A percentile compares a stretch with the other conserved stretches of the same genome.
Conservation (phyloP, 805 yeast genomes). For the Candida ulmi region DNA sequence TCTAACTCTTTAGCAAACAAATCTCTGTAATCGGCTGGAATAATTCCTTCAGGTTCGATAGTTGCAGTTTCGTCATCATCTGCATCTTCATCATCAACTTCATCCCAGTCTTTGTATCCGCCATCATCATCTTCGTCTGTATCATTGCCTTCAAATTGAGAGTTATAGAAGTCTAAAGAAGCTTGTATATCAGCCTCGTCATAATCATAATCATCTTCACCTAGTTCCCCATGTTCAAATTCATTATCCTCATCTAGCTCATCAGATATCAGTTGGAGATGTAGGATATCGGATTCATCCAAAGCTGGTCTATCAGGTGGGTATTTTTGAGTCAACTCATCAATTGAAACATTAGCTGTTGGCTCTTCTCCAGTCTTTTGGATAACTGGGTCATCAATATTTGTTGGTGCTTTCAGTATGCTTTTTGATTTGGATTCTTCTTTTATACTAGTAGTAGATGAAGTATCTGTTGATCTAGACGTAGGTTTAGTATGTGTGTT, state of each 20-base stretch:
- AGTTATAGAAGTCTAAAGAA: slow-evolving; percentile 10
- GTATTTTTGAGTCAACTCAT: not conserved
- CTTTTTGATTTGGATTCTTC: not conserved
- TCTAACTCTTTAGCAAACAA: slow-evolving; percentile 18
- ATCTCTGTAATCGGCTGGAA: slow-evolving; percentile 17
- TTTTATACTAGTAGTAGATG: too few relatives aligned
- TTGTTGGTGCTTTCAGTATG: not conserved
- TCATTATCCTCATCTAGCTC: slow-evolving; percentile 38
- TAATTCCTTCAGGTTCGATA: slow-evolving; percentile 5
- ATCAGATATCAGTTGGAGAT: slow-evolving; percentile 50
- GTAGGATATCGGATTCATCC: slow-evolving; percentile 41
- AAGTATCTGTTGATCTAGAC: too few relatives aligned
- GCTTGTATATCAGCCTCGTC: slow-evolving; percentile 34
- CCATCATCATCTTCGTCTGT: slow-evolving; percentile 22
- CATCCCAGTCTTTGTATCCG: slow-evolving; percentile 19
- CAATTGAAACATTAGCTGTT: not conserved
- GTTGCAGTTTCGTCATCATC: slow-evolving; percentile 4
- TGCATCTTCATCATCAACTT: slow-evolving; percentile 3
- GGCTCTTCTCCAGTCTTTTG: not conserved
- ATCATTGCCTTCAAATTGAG: too few relatives aligned
- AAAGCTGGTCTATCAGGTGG: slow-evolving; percentile 22
- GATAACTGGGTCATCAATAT: not conserved
- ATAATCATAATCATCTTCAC: slow-evolving; percentile 27
- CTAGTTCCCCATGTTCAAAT: slow-evolving; percentile 13
- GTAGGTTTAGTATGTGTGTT: not conserved